Percentiles rank a stretch among this genome's conserved stretches.
Conservation (phyloP, 192 early-diverging fungal species). For the Mortierella alpina region DNA sequence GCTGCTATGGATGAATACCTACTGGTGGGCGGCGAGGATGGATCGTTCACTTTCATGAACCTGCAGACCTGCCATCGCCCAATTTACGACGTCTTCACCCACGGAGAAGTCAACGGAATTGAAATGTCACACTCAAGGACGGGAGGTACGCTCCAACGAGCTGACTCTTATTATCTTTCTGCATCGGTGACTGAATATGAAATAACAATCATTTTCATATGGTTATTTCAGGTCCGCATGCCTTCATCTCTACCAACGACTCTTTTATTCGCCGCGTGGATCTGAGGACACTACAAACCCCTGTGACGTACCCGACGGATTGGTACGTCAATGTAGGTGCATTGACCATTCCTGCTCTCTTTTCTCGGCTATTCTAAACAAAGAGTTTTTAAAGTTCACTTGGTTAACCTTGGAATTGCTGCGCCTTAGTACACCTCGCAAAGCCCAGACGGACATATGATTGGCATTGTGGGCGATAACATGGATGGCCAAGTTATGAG, state of each 20-base stretch:
- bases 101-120: slow-evolving; percentile 33
- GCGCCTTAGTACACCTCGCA: slow-evolving; percentile 35
- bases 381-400: neutral
- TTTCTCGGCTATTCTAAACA: neutral
- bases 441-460: slow-evolving; percentile 49
- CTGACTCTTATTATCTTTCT: neutral
- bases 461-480: slow-evolving; percentile 22
- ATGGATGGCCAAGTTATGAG: slow-evolving; percentile 32
- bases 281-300: slow-evolving; percentile 9
- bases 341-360: no score
- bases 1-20: slow-evolving; percentile 34
- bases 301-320: slow-evolving; percentile 10
- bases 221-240: slow-evolving; percentile 13
- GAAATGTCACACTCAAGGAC: slow-evolving; percentile 41
- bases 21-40: slow-evolving; percentile 38
- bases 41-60: slow-evolving; percentile 33
- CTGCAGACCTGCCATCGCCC: slow-evolving; percentile 24
- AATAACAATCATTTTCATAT: no score
- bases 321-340: slow-evolving; percentile 39
- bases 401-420: neutral
- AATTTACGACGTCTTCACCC: slow-evolving; percentile 18
- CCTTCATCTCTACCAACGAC: slow-evolving; percentile 42
- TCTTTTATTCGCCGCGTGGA: slow-evolving; percentile 20
- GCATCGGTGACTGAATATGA: no score
- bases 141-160: slow-evolving; percentile 10